Conservation (phyloP, 202 grass and related monocot species). For the Carex sylvatica region DNA sequence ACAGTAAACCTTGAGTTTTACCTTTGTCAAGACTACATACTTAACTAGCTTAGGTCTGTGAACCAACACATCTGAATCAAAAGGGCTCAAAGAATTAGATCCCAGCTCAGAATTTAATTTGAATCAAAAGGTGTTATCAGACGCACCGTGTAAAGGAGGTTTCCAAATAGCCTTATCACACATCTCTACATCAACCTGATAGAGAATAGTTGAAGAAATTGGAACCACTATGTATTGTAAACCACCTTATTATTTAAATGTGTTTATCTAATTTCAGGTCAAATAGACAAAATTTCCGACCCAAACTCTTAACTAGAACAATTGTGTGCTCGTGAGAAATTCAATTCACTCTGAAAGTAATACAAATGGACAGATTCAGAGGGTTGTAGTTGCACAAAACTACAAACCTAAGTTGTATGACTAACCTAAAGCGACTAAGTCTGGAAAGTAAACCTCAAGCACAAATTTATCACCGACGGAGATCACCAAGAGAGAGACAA, state of each 20-base stretch:
- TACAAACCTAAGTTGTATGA: background rate
- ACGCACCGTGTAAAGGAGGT: background rate
- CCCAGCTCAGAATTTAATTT: too few relatives aligned
- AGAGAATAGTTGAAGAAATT: background rate
- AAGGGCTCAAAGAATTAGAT: too few relatives aligned
- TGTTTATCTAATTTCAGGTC: background rate
- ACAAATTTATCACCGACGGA: too few relatives aligned
- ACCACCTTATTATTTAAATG: background rate
- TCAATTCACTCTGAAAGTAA: background rate
- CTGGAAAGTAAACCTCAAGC: background rate
- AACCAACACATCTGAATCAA: too few relatives aligned
- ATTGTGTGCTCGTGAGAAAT: background rate
- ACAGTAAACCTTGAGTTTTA: too few relatives aligned
- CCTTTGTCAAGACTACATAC: too few relatives aligned
- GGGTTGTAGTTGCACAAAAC: background rate
- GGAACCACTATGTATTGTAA: background rate
- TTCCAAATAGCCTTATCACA: background rate
- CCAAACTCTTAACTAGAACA: background rate
- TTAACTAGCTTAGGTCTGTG: too few relatives aligned
- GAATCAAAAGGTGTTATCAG: background rate
- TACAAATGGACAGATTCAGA: background rate
- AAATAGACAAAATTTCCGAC: background rate
- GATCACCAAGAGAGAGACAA: too few relatives aligned
- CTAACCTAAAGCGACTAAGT: background rate
- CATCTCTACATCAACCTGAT: conserved; percentile 35